These are phyloP conservation scores for Musa beccarii DNA, from an alignment of 176 grass and related monocot species.

Conservation along the genomic window DNA sequence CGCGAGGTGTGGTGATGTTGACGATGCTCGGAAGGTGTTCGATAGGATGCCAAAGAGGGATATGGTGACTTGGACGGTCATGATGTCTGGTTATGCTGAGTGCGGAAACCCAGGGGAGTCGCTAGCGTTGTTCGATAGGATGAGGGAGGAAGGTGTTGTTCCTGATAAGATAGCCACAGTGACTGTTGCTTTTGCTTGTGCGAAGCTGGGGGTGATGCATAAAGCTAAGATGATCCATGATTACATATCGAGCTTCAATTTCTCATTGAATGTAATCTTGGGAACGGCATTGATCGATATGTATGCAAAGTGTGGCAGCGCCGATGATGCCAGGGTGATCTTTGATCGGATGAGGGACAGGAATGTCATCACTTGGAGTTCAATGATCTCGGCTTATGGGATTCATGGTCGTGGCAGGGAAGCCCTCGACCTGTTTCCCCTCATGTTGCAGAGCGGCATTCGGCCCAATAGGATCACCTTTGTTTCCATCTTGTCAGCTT, in stretches of 20 bases:
- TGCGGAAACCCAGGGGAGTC: slow-evolving; percentile 9
- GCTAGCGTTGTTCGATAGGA: slow-evolving; percentile 3
- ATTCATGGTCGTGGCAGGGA: slow-evolving; percentile 11
- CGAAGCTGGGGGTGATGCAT: slow-evolving; percentile 12
- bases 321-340: slow-evolving; percentile 6
- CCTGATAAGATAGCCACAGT: slow-evolving; percentile 13
- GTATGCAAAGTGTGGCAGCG: slow-evolving; percentile 21
- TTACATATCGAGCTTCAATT: background rate
- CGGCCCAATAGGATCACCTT: slow-evolving; percentile 5
- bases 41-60: slow-evolving; percentile 11
- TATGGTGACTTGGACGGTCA: slow-evolving; percentile 15
- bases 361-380: slow-evolving; percentile 7
- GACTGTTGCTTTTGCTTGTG: slow-evolving; percentile 8
- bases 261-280: slow-evolving; percentile 2
- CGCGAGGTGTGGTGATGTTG: background rate
- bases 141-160: slow-evolving; percentile 4
- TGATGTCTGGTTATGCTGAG: slow-evolving; percentile 14
- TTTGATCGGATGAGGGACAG: slow-evolving; percentile 6
- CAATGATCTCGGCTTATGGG: slow-evolving; percentile 10
- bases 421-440: background rate
- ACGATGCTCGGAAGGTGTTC: slow-evolving; percentile 8
- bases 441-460: slow-evolving; percentile 11
- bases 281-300: slow-evolving; percentile 13
- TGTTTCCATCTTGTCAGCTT: slow-evolving; percentile 12
- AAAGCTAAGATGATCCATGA: slow-evolving; percentile 18